phyloP scores from a whole-genome alignment of 495 filamentous ascomycete species.

The Neurospora sp. region DNA sequence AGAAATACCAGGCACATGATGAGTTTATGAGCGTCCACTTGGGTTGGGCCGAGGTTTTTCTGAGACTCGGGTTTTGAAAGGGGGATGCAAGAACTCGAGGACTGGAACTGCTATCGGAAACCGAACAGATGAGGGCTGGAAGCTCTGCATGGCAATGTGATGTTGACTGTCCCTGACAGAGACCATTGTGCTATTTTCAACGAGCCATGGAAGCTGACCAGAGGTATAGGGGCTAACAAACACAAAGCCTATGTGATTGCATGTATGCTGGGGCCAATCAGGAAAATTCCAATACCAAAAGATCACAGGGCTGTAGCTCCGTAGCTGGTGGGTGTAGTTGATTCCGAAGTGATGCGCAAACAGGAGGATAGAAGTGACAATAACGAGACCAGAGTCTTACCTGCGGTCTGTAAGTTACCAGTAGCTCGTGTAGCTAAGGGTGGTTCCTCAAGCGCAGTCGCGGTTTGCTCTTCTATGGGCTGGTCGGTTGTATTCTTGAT shows the following conservation, averaged over 20 bases:
- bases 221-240: not conserved
- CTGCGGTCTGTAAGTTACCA: not conserved
- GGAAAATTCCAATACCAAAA: not conserved
- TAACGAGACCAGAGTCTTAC: not conserved
- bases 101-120: not conserved
- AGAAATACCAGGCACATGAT: not conserved
- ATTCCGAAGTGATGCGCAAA: not conserved
- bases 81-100: not conserved
- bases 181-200: not conserved
- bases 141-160: not conserved
- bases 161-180: not conserved
- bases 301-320: not conserved
- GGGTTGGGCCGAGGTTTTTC: not conserved
- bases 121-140: not conserved
- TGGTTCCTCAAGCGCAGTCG: not conserved
- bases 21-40: not conserved
- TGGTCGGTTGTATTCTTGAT: not conserved
- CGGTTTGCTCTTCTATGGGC: not conserved
- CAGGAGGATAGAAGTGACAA: not conserved
- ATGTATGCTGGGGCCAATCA: not conserved
- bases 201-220: not conserved
- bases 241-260: not conserved
- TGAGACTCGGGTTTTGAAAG: not conserved
- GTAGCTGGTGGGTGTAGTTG: not conserved
- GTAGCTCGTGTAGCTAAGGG: not conserved